phyloP scores from a whole-genome alignment of 768 basidiomycete species.

The Grammothele lineata region DNA sequence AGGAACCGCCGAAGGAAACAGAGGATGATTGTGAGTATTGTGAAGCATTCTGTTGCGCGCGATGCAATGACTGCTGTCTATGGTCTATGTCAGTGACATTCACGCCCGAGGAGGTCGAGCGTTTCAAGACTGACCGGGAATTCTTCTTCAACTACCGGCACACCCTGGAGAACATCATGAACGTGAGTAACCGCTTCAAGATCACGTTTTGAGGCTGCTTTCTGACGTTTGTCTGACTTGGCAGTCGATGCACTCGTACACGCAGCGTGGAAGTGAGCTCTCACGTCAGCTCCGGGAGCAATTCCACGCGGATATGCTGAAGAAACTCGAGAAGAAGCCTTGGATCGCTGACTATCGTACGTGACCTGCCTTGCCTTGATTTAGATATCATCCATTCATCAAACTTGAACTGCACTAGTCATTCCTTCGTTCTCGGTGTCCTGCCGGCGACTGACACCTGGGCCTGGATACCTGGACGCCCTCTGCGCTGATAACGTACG shows the following conservation, averaged over 20 bases:
- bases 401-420: no score
- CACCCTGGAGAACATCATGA: slow-evolving; percentile 45
- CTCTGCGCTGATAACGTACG: slow-evolving; percentile 57
- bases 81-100: neutral
- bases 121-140: slow-evolving; percentile 39
- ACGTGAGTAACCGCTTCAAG: slow-evolving; percentile 30
- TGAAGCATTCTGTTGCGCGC: neutral
- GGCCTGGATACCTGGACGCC: slow-evolving; percentile 64
- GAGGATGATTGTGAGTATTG: neutral
- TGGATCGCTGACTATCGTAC: slow-evolving; percentile 55
- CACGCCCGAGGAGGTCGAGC: slow-evolving; percentile 45
- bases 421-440: slow-evolving; percentile 54
- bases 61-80: neutral
- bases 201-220: neutral
- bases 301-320: slow-evolving; percentile 43
- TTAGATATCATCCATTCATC: no score
- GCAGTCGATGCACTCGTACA: slow-evolving; percentile 33
- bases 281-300: slow-evolving; percentile 31
- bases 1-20: neutral
- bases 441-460: slow-evolving; percentile 64
- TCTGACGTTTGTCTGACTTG: slow-evolving; percentile 19
- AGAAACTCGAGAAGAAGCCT: slow-evolving; percentile 52
- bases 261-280: slow-evolving; percentile 35
- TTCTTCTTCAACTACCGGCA: slow-evolving; percentile 47
- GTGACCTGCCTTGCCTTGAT: no score